Conservation (phyloP, 176 grass and related monocot genomes). For the Avena sativa region DNA sequence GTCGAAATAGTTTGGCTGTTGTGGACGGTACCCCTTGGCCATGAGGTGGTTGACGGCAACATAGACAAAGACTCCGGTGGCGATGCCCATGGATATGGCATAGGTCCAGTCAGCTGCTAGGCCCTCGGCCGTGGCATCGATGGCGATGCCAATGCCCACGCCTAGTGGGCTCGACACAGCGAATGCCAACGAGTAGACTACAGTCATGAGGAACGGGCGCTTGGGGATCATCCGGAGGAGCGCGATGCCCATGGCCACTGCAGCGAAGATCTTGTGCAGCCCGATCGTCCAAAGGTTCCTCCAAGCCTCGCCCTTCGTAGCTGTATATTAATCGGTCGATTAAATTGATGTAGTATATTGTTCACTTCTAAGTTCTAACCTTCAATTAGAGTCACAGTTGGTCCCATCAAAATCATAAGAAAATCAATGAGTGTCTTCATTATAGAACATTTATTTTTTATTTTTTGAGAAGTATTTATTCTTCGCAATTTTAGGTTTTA, state of each 20-base stretch:
- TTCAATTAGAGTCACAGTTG: no score
- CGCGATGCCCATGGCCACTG: slow-evolving; percentile 82
- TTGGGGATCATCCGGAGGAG: slow-evolving; percentile 62
- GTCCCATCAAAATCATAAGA: no score
- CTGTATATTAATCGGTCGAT: background rate
- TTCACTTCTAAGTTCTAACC: background rate
- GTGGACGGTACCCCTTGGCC: slow-evolving; percentile 67
- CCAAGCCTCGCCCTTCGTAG: slow-evolving; percentile 59
- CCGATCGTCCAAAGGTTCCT: slow-evolving; percentile 85
- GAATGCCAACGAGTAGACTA: slow-evolving; percentile 63
- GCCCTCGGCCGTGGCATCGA: slow-evolving; percentile 59
- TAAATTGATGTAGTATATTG: background rate
- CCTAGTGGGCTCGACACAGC: slow-evolving; percentile 67
- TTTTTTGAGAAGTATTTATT: no score
- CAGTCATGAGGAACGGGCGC: slow-evolving; percentile 58
- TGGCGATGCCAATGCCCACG: slow-evolving; percentile 69
- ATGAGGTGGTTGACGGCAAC: slow-evolving; percentile 89
- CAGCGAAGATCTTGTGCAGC: slow-evolving; percentile 74
- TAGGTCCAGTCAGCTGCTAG: slow-evolving; percentile 58
- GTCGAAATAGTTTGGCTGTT: slow-evolving; percentile 55
- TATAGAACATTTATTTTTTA: no score
- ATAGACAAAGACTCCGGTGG: slow-evolving; percentile 77
- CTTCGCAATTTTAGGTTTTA: no score
- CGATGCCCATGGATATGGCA: slow-evolving; percentile 66
- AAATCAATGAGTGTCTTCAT: no score